Evolutionary conservation across 2,329 filamentous ascomycete genomes (phyloP), one percentile per base, ranked within the genome.

Genomic region (Alternaria panax): DNA sequence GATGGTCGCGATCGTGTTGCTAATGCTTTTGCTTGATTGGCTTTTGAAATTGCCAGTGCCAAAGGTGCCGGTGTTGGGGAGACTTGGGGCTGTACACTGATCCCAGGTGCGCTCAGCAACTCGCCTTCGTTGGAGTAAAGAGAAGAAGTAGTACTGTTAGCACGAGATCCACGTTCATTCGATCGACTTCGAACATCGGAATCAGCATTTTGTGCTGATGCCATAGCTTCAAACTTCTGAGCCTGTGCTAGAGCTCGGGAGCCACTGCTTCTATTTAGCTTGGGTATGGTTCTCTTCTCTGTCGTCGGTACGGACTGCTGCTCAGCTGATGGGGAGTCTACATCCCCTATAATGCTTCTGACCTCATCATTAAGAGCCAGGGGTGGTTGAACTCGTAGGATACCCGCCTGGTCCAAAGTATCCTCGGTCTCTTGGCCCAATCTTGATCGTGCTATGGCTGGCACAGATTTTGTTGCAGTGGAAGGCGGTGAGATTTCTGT

Each of bases 151-250:
- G 45, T 51, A 6, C 57, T 56, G 3, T 46, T 56, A 6, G 50
- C 60, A 16, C 65, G 54, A 4, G 70, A 67, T 14, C 20, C 22
- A 7, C 60, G 54, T 38, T 51, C 57, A 7, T 6, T 43, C 3
- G 32, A 52, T 32, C 28, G 61, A 8, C 12, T 25, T 4, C 8
- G 25, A 1, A 32, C 5, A n/a, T 57, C 57, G 3, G 57, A 51
- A 50, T 6, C 12, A 18, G 46, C 1, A 4, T 60, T 64, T 6
- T 60, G 58, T 18, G 60, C 65, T 47, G 63, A 61, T 38, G 65
- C 65, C 66, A 73, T 58, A 8, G 69, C 63, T 48, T 75, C 73
- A 41, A 75, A 75, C 57, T 64, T 70, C 27, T 74, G 71, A 4
- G 73, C 73, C 56, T 75, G 70, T 7, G 70, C 65, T 27, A 75